Conservation (phyloP, 2,329 filamentous ascomycete genomes). For the Ascomycota sp. region DNA sequence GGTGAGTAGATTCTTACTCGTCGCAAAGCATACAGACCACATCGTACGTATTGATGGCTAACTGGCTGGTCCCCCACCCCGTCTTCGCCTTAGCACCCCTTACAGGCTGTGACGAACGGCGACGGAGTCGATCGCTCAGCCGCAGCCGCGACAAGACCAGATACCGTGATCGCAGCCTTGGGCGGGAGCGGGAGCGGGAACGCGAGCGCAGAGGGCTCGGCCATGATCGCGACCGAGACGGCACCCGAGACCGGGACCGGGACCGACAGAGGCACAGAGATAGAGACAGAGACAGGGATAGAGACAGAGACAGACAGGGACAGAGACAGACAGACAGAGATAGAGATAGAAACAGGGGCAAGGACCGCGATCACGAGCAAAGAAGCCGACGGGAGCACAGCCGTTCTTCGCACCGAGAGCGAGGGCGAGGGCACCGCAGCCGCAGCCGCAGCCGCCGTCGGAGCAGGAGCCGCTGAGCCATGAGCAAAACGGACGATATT, state of each 20-base stretch:
- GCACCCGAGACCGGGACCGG: slow-evolving; percentile 12
- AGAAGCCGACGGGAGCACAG: slow-evolving; percentile 12
- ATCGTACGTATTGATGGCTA: too few species aligned
- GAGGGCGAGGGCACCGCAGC: slow-evolving; percentile 16
- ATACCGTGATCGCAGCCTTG: slow-evolving; percentile 7
- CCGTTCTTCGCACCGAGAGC: slow-evolving; percentile 14
- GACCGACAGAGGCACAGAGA: slow-evolving; percentile 13
- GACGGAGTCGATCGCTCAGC: slow-evolving; percentile 15
- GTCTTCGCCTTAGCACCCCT: slow-evolving; percentile 13
- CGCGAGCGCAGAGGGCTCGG: background rate
- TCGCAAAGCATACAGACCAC: too few species aligned
- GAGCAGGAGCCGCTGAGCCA: slow-evolving; percentile 10
- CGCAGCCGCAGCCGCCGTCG: slow-evolving; percentile 18
- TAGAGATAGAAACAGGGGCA: slow-evolving; percentile 1
- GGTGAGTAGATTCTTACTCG: too few species aligned
- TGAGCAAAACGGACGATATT: background rate
- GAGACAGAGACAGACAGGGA: slow-evolving; percentile 10
- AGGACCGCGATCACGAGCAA: slow-evolving; percentile 14
- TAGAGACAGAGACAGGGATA: slow-evolving; percentile 13
- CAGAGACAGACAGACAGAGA: too few species aligned
- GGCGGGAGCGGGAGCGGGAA: background rate
- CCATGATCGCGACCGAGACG: slow-evolving; percentile 1
- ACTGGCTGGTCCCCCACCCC: too few species aligned
- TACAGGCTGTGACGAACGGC: slow-evolving; percentile 19
- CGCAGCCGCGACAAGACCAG: slow-evolving; percentile 13